These are phyloP conservation scores for Mycena polygramma DNA, from an alignment of 768 basidiomycete genomes.

Conservation along the genomic window DNA sequence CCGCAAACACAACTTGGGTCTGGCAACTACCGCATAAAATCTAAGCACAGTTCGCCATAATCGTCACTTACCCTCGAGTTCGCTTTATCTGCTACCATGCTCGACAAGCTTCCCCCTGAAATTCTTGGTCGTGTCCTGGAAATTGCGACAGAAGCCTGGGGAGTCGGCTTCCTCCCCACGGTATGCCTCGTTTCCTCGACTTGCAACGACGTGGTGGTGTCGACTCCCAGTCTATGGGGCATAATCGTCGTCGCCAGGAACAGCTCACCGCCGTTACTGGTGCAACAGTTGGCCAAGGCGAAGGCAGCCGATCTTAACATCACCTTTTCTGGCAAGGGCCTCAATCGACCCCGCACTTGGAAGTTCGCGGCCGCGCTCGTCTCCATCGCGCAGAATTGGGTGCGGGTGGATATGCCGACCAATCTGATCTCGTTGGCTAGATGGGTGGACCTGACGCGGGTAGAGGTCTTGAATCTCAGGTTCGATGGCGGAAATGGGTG, in stretches of 20 bases:
- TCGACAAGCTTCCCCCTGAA: conserved; percentile 48
- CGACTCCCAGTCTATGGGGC: conserved; percentile 51
- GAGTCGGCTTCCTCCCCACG: conserved; percentile 44
- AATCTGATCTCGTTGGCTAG: conserved; percentile 35
- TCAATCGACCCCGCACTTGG: neutral
- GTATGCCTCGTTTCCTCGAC: conserved; percentile 44
- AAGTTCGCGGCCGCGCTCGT: conserved; percentile 30
- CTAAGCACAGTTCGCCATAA: neutral
- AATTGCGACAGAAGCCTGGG: conserved; percentile 45
- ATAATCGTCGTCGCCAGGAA: conserved; percentile 41
- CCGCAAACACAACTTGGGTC: neutral
- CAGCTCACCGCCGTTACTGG: conserved; percentile 25
- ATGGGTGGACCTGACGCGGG: conserved; percentile 38
- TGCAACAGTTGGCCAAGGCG: conserved; percentile 43
- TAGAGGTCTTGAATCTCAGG: conserved; percentile 41
- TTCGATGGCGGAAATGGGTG: neutral
- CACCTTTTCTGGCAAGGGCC: conserved; percentile 27
- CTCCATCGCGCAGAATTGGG: conserved; percentile 45
- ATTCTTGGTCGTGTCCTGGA: conserved; percentile 47
- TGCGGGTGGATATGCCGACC: conserved; percentile 41
- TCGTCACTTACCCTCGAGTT: neutral
- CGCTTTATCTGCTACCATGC: neutral
- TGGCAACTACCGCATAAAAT: neutral
- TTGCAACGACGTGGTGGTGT: conserved; percentile 44
- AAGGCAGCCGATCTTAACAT: conserved; percentile 47